Evolutionary conservation across 2,329 filamentous ascomycete species (phyloP).

Genomic region (Fusarium sublunatum): DNA sequence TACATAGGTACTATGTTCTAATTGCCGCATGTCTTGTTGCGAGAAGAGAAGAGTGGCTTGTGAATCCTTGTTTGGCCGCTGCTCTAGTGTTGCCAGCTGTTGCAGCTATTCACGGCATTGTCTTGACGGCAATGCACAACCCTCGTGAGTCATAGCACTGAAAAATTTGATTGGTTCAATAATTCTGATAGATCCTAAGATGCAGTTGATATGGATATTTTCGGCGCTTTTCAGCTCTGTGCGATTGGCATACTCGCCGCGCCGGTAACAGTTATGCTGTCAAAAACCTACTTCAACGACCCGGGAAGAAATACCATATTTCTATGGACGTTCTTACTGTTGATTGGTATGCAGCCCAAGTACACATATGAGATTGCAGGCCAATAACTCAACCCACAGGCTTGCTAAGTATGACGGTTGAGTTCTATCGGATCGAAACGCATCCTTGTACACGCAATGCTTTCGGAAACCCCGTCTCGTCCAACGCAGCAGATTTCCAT

Average conservation of each 20-base stretch:
- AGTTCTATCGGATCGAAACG: slow-evolving; percentile 68
- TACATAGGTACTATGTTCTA: slow-evolving; percentile 69
- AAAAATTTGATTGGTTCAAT: rapidly evolving
- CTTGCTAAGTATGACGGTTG: slow-evolving; percentile 69
- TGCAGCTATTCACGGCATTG: slow-evolving; percentile 71
- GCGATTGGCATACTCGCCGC: slow-evolving; percentile 73
- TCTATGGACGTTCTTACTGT: slow-evolving; percentile 70
- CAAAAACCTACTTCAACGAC: slow-evolving; percentile 71
- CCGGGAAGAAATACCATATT: slow-evolving; percentile 75
- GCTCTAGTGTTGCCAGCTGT: slow-evolving; percentile 72
- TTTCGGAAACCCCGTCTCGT: slow-evolving; percentile 51
- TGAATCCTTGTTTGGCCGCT: slow-evolving; percentile 71
- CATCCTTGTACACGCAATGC: slow-evolving; percentile 57
- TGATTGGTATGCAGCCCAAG: slow-evolving; percentile 60
- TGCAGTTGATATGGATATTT: slow-evolving; percentile 75
- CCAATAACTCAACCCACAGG: slow-evolving; percentile 51
- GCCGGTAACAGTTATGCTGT: slow-evolving; percentile 70
- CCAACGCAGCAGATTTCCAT: slow-evolving; percentile 54
- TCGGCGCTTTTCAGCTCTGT: slow-evolving; percentile 74
- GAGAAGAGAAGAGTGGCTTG: slow-evolving; percentile 70
- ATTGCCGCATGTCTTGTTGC: slow-evolving; percentile 72
- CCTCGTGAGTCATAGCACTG: slow-evolving; percentile 59
- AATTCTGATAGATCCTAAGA: slow-evolving; percentile 50
- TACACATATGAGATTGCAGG: rapidly evolving
- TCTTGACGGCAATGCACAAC: slow-evolving; percentile 68